Percentiles rank a stretch among this genome's conserved stretches.
Evolutionary conservation across 2,329 filamentous ascomycete genomes (phyloP).

Genomic region (Orbilia brochopaga): DNA sequence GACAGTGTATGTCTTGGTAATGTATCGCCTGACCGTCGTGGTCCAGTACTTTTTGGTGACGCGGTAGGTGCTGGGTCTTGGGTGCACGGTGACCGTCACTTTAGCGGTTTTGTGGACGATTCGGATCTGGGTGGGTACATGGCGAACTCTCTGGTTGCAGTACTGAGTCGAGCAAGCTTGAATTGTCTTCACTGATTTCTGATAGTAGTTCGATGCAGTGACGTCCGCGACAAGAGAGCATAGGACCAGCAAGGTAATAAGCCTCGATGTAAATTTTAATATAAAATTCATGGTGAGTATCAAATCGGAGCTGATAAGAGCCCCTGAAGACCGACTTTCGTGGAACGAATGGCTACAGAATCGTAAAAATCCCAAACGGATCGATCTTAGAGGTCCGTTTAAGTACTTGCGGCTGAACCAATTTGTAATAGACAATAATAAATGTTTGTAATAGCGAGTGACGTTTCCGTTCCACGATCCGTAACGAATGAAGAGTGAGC

Average conservation of each 20-base stretch:
- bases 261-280: background rate
- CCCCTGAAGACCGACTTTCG: background rate
- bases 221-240: slow-evolving; percentile 6
- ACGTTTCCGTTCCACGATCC: too few species aligned
- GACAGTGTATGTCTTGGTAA: slow-evolving; percentile 16
- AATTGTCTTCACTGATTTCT: slow-evolving; percentile 24
- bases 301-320: too few species aligned
- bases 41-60: slow-evolving; percentile 25
- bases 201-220: slow-evolving; percentile 13
- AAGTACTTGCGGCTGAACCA: too few species aligned
- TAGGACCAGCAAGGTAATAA: background rate
- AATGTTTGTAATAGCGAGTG: too few species aligned
- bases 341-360: too few species aligned
- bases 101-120: slow-evolving; percentile 21
- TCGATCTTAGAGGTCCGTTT: too few species aligned
- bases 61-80: slow-evolving; percentile 28
- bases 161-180: slow-evolving; percentile 25
- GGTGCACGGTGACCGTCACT: slow-evolving; percentile 8
- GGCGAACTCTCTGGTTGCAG: slow-evolving; percentile 9
- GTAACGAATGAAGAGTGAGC: too few species aligned
- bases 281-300: slow-evolving; percentile 12
- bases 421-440: too few species aligned
- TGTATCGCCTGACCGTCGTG: slow-evolving; percentile 9
- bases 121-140: slow-evolving; percentile 1
- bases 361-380: too few species aligned